Base-by-base conservation (phyloP, 2,329 filamentous ascomycete species). In the Colletotrichum tropicicola region DNA sequence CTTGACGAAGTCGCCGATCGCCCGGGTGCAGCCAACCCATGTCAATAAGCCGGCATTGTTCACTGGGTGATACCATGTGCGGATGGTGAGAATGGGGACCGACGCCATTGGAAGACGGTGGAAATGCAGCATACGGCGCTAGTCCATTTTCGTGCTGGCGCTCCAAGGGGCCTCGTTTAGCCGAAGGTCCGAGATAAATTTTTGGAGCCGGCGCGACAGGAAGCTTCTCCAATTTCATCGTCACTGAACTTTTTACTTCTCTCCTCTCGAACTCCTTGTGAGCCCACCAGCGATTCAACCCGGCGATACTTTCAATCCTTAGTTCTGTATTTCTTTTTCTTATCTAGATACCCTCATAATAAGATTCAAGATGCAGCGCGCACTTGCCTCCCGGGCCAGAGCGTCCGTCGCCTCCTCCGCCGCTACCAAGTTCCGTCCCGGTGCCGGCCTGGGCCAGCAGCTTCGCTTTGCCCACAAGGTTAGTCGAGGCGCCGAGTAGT, bases 391-490 rank as follows among this genome's bases (percentile, higher is more conserved):
- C 73, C 87, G 89, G 79, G 85, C 92, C 75, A 87, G 93, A 85
- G 90, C 93, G 78, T 92, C 93, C 72, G 89, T 91, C 85, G 89
- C 95, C 74, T 91, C 89, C 70, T 87, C 91, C 78, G 87, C 86
- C 78, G 83, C 89, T 71, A 82, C 83, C 73, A 88, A 87, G 77
- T 85, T 90, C 79, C 89, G 90, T 74, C 84, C 89, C 67, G 82
- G 84, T 75, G 81, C 87, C 74, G 86, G 88, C 73, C 80, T 93
- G 74, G 85, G 93, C 73, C 93, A 97, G 81, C 95, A 98, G 85
- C 89, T 97, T 80, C 89, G 96, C 79, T 99, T 97, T 80, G 93
- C 95, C 71, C 95, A 98, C 89, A 98, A 98, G 93, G 94, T 97
- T 86, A 68, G 75, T 72, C 30, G 1, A 23, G 51, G 59, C 28